A percentile compares a stretch with the other conserved stretches of the same genome.
phyloP scores from a whole-genome alignment of 768 basidiomycete genomes.

The Hygrophoropsis aurantiaca region DNA sequence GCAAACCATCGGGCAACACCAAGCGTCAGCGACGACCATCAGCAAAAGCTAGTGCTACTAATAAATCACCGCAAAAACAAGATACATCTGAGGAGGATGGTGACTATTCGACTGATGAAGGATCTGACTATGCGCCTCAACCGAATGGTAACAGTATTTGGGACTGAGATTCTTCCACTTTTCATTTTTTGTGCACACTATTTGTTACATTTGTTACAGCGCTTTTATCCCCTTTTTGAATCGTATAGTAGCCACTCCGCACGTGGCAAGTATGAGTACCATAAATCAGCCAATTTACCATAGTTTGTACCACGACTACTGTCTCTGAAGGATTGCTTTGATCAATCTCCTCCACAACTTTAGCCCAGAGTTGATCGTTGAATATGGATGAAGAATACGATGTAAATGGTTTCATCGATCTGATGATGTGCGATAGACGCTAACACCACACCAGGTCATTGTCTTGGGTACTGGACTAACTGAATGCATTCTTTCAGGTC shows the following conservation, averaged over 20 bases:
- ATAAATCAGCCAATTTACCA: background rate
- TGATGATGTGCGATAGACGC: constrained; percentile 10
- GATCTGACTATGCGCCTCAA: background rate
- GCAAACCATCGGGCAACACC: constrained; percentile 4
- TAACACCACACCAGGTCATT: constrained; percentile 56
- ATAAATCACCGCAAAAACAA: background rate
- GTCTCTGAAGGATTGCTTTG: background rate
- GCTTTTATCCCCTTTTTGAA: too few species aligned
- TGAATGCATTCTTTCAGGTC: constrained; percentile 96
- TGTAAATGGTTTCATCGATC: constrained; percentile 42
- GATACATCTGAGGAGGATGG: constrained; percentile 15
- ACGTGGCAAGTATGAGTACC: constrained; percentile 33
- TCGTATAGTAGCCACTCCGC: constrained; percentile 6
- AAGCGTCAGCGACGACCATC: constrained; percentile 21
- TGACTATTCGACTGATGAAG: constrained; percentile 20
- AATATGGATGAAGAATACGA: constrained; percentile 99
- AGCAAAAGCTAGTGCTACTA: constrained; percentile 13
- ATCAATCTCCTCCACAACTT: constrained; percentile 10
- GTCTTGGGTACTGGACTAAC: constrained; percentile 96
- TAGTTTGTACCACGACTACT: constrained; percentile 2
- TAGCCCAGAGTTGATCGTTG: constrained; percentile 15
- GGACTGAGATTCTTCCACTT: too few species aligned
- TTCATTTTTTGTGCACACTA: too few species aligned
- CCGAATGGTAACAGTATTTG: too few species aligned
- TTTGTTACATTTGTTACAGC: too few species aligned